Conservation (phyloP, 2,329 filamentous ascomycete species). For the Cercospora sp. region DNA sequence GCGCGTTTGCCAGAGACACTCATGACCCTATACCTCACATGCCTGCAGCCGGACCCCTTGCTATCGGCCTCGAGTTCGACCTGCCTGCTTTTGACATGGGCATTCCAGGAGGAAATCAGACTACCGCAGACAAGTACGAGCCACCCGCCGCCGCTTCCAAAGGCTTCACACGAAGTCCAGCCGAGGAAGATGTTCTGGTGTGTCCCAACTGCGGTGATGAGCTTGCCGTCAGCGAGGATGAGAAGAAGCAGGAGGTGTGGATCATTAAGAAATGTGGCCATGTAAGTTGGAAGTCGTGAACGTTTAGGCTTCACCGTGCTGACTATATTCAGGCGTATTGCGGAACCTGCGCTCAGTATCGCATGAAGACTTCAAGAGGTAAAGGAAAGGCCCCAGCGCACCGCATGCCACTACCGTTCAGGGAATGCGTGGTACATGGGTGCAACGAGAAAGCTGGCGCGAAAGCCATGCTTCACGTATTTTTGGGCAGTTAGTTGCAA, state of each 20-base stretch:
- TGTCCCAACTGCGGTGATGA: slow-evolving; percentile 88
- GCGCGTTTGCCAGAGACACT: not conserved
- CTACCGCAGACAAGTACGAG: slow-evolving; percentile 55
- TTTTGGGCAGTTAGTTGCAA: slow-evolving; percentile 30
- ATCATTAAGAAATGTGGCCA: slow-evolving; percentile 88
- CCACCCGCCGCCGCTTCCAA: slow-evolving; percentile 63
- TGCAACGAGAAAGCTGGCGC: slow-evolving; percentile 34
- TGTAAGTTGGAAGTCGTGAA: slow-evolving; percentile 55
- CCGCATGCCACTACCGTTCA: slow-evolving; percentile 42
- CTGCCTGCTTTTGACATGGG: slow-evolving; percentile 48
- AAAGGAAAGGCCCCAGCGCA: slow-evolving; percentile 31
- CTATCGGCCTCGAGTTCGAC: slow-evolving; percentile 41
- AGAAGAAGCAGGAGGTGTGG: slow-evolving; percentile 83
- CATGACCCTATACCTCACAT: not conserved
- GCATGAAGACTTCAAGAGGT: slow-evolving; percentile 24
- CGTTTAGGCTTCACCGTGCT: slow-evolving; percentile 7
- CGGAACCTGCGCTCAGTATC: slow-evolving; percentile 51
- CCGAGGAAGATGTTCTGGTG: slow-evolving; percentile 69
- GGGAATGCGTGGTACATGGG: slow-evolving; percentile 48
- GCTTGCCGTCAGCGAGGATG: slow-evolving; percentile 69
- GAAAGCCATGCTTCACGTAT: slow-evolving; percentile 32
- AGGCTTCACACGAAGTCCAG: slow-evolving; percentile 80
- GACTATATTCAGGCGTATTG: slow-evolving; percentile 51
- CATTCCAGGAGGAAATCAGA: slow-evolving; percentile 31
- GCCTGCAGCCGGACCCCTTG: not conserved